Evolutionary conservation across 805 yeast genomes (phyloP), one percentile per base, ranked within the genome.

Genomic region (Lipomyces starkeyi): DNA sequence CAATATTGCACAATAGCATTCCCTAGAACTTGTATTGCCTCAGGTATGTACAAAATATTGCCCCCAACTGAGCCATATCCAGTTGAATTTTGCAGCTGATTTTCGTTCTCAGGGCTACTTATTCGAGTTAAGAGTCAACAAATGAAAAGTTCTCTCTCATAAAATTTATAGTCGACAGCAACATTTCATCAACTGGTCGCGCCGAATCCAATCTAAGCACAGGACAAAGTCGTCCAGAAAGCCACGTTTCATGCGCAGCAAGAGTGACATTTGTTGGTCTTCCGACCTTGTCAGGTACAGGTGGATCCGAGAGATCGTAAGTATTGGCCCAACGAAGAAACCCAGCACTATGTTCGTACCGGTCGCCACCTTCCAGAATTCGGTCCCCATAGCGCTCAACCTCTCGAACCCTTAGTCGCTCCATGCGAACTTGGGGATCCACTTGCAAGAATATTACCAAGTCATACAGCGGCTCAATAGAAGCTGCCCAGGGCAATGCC

Each of bases 331-430:
- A 57, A 14, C 22, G 47, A 22, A 57, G 47, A 37, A 57, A 57
- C 5, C 34, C 59, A 5, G 59, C 47, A 32, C 59, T 57, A 20
- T 57, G 47, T 57, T 57, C 47, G 32, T 8, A 57, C 7, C 59
- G 40, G 59, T 57, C 59, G 22, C 59, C 59, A 8, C 47, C 47
- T 37, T 57, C 59, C 29, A 32, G 40, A 37, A 57, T 25, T 27
- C 49, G 55, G 17, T 57, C 52, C 25, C 59, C 59, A 57, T 57
- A 57, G 1, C 59, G 59, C 59, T 57, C 59, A 9, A 57, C 20
- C 34, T 57, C 59, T 29, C 59, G 59, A 8, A 20, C 27, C 13
- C 52, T 32, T 37, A 57, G 27, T 4, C 47, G 56, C 25, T n/a
- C 59, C 59, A 57, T 34, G 3, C 59, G 59, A 20, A 57, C 29